Percentiles rank a stretch among this genome's conserved stretches.
phyloP scores from a whole-genome alignment of 1,139 yeast genomes.

The Geotrichum aggregatum region DNA sequence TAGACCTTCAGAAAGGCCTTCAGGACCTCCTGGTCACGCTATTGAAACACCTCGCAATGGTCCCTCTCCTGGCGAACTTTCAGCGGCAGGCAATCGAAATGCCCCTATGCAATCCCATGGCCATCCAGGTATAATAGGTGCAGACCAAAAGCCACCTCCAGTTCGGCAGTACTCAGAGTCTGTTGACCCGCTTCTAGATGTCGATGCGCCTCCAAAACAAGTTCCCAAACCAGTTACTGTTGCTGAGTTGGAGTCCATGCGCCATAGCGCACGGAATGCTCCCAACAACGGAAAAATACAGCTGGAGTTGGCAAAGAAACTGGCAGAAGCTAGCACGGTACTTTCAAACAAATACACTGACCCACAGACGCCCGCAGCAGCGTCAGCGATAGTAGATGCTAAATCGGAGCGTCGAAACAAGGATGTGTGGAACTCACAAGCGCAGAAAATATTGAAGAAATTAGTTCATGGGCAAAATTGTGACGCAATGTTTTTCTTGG shows the following conservation, averaged over 20 bases:
- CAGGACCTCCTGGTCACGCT: not conserved
- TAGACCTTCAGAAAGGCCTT: not conserved
- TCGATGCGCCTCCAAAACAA: constrained; percentile 16
- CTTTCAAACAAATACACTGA: constrained; percentile 36
- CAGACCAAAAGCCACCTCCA: constrained; percentile 30
- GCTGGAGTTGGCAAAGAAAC: constrained; percentile 40
- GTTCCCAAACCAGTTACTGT: constrained; percentile 28
- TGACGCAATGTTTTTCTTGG: constrained; percentile 54
- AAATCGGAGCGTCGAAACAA: constrained; percentile 50
- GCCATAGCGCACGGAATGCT: constrained; percentile 32
- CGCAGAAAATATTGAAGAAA: constrained; percentile 55
- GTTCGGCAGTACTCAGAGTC: constrained; percentile 27
- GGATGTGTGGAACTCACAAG: constrained; percentile 53
- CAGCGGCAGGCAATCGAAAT: not conserved
- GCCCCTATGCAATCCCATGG: not conserved
- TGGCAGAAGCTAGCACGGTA: constrained; percentile 36
- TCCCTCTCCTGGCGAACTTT: not conserved
- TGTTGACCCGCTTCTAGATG: constrained; percentile 9
- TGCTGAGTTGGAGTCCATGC: constrained; percentile 33
- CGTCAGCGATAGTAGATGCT: constrained; percentile 34
- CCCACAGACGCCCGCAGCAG: constrained; percentile 32
- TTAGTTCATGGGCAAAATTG: constrained; percentile 42
- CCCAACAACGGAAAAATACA: constrained; percentile 36
- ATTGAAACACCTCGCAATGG: not conserved
- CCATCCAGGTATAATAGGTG: not conserved